Conservation (phyloP, 2,329 filamentous ascomycete genomes). For the Fusarium sambucinum region DNA sequence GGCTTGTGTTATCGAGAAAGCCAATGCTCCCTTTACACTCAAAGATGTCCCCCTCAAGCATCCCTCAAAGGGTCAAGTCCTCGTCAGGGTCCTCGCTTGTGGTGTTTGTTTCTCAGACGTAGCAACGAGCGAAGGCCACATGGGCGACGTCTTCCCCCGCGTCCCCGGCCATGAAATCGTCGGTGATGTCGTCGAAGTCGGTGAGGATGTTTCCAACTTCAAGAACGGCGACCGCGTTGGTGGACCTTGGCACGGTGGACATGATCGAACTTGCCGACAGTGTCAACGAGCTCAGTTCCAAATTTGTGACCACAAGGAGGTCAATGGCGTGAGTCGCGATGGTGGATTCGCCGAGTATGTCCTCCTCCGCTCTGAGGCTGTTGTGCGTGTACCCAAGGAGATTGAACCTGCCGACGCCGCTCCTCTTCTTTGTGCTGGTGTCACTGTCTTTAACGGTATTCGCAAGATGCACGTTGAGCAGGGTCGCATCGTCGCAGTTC, state of each 20-base stretch:
- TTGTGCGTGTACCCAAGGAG: conserved; percentile 65
- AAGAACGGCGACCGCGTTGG: conserved; percentile 75
- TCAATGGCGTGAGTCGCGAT: conserved; percentile 75
- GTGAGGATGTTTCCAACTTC: conserved; percentile 68
- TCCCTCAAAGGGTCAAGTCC: conserved; percentile 69
- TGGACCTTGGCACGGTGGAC: conserved; percentile 61
- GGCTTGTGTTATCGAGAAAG: conserved; percentile 70
- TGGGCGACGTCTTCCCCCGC: conserved; percentile 70
- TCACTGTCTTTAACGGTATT: conserved; percentile 72
- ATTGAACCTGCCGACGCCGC: conserved; percentile 66
- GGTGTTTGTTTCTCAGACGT: conserved; percentile 77
- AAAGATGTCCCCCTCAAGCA: conserved; percentile 69
- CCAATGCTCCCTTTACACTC: conserved; percentile 65
- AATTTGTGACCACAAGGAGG: conserved; percentile 70
- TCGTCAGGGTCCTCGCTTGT: conserved; percentile 78
- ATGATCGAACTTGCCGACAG: conserved; percentile 70
- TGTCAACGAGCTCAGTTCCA: conserved; percentile 75
- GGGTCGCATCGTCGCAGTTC: conserved; percentile 67
- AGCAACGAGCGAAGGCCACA: conserved; percentile 59
- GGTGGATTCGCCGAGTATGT: conserved; percentile 78
- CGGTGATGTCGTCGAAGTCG: conserved; percentile 73
- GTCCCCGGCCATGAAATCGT: conserved; percentile 79
- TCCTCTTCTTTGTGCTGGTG: conserved; percentile 73
- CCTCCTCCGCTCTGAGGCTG: conserved; percentile 70
- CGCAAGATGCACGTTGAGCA: conserved; percentile 66